phyloP scores from a whole-genome alignment of 1,139 yeast species.

The Geotrichum citri-aurantii region DNA sequence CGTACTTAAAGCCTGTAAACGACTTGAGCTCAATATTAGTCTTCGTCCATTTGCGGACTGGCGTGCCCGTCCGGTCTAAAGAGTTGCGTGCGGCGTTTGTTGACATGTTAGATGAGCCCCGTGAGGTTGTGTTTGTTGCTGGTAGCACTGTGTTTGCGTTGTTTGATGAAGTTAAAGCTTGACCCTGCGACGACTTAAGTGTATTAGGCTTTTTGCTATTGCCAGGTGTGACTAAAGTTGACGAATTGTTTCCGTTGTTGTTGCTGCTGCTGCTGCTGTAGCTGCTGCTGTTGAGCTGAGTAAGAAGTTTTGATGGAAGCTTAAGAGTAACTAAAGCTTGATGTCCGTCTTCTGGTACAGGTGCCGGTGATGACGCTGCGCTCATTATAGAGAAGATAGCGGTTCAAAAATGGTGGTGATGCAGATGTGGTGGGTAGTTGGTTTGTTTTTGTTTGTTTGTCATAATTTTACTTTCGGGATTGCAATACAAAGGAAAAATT shows the following conservation, averaged over 20 bases:
- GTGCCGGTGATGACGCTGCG: neutral
- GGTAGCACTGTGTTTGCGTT: neutral
- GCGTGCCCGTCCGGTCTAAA: slow-evolving; percentile 48
- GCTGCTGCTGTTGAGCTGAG: neutral
- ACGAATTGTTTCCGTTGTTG: neutral
- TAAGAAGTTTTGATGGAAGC: slow-evolving; percentile 13
- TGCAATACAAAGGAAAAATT: too few species aligned
- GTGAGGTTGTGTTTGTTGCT: slow-evolving; percentile 6
- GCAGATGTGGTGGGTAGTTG: neutral
- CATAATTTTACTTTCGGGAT: too few species aligned
- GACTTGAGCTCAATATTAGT: slow-evolving; percentile 46
- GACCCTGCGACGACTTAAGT: neutral
- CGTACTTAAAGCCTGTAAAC: slow-evolving; percentile 54
- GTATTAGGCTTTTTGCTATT: neutral
- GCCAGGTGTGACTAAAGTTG: neutral
- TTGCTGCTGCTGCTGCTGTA: neutral
- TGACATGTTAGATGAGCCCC: slow-evolving; percentile 20
- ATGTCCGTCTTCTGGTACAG: neutral
- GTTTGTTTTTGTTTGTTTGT: neutral
- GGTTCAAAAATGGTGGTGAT: neutral
- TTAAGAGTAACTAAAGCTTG: slow-evolving; percentile 12
- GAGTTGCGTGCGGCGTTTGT: slow-evolving; percentile 30
- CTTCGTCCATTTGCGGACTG: slow-evolving; percentile 49
- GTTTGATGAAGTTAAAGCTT: neutral
- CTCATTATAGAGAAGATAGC: neutral